These are phyloP conservation scores for Quercus engelmannii DNA, from an alignment of 306 rosid genomes.

Conservation along the genomic window DNA sequence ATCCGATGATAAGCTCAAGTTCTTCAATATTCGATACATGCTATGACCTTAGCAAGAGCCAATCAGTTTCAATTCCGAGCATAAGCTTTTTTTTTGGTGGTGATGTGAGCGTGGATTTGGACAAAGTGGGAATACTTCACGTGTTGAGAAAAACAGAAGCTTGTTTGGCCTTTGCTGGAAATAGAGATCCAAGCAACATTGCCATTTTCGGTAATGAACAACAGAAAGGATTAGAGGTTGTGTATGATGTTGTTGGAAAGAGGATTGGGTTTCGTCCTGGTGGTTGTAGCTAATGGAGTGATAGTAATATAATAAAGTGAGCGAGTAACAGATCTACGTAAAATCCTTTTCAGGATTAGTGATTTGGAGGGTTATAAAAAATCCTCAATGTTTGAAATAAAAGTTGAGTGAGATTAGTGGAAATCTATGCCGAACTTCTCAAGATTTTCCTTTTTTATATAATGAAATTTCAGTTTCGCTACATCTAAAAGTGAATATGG, in stretches of 20 bases:
- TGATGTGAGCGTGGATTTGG: conserved; percentile 25
- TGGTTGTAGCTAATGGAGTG: neutral
- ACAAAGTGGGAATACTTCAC: conserved; percentile 25
- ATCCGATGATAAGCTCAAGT: conserved; percentile 9
- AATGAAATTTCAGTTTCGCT: too few relatives aligned
- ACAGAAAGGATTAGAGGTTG: neutral
- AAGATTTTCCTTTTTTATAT: too few relatives aligned
- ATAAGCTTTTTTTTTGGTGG: conserved; percentile 34
- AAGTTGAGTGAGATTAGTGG: too few relatives aligned
- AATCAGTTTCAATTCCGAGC: conserved; percentile 20
- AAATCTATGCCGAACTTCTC: too few relatives aligned
- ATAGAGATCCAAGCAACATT: neutral
- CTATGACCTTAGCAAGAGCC: conserved; percentile 39
- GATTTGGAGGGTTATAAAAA: too few relatives aligned
- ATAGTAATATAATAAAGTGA: too few relatives aligned
- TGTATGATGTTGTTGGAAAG: neutral
- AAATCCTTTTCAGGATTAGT: too few relatives aligned
- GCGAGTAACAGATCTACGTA: too few relatives aligned
- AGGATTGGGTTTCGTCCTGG: neutral
- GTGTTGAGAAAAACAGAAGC: conserved; percentile 20
- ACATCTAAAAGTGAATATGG: too few relatives aligned
- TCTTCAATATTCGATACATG: conserved; percentile 69
- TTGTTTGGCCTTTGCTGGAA: conserved; percentile 32
- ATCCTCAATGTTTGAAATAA: too few relatives aligned
- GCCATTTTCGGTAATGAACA: neutral